Base-by-base conservation (phyloP, 2,329 filamentous ascomycete species). In the Didymella sp. region DNA sequence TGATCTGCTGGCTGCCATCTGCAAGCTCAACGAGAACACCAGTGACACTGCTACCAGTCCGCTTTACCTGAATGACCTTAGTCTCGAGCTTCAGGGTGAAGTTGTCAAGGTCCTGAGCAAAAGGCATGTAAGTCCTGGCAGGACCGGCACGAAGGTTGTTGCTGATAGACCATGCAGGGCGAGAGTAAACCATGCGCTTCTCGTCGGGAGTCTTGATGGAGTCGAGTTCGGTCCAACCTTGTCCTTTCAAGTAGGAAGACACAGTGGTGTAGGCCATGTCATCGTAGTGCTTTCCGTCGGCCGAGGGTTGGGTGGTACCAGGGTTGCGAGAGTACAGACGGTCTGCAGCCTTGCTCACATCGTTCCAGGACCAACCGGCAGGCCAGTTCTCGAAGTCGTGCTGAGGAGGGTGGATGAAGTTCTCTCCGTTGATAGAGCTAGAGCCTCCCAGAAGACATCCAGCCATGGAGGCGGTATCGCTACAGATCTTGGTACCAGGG, bases 1-100 rank as follows among this genome's bases (percentile, higher is more conserved):
- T 83, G 73, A 89, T 78, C 17, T 80, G 71, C 64, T 89, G 87
- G 2, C 89, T 86, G 2, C 89, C 87, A 1, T 85, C 78, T 35
- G 44, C 46, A 38, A 51, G 49, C 48, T 68, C 52, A 30, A 64
- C 57, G 49, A 68, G 61, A 27, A 69, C 64, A 54, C 66, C 66
- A 27, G 63, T 65, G 17, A 67, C 41, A 15, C 56, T 54, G 17
- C 58, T 61, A 22, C 59, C 58, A 15, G 51, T 59, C 28, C 66
- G 64, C 35, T 67, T 59, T 27, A 60, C 64, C 17, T 59, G 61
- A 40, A 67, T 47, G 22, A 68, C 66, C 56, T 62, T 66, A 30
- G 66, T 67, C 56, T 67, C 51, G 45, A 67, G 61, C 33, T 61
- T 56, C 25, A 69, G 59, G 37, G 63, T 64, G 61, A 69, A 69